A percentile compares a stretch with the other conserved stretches of the same genome.
These are phyloP conservation scores for Volvox reticuliferus DNA, from an alignment of 139 green algal species.

Conservation along the genomic window DNA sequence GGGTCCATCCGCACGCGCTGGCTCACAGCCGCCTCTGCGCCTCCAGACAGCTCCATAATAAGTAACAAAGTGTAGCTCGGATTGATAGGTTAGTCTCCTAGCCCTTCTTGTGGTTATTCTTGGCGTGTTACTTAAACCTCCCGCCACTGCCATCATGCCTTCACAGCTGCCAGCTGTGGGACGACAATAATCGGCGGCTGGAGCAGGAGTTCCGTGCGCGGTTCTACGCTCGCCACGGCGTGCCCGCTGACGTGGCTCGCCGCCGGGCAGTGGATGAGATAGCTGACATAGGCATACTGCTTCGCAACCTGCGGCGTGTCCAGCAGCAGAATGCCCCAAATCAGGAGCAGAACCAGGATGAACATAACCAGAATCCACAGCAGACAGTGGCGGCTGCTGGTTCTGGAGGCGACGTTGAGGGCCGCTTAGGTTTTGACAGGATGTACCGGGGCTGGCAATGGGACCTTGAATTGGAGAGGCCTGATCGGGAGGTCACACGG, in stretches of 20 bases:
- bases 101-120: too few species aligned
- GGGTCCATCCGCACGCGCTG: too few species aligned
- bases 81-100: too few species aligned
- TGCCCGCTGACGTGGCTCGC: not conserved
- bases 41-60: too few species aligned
- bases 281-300: not conserved
- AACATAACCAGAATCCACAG: not conserved
- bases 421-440: not conserved
- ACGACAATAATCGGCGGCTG: constrained; percentile 36
- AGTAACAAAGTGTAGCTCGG: too few species aligned
- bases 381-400: not conserved
- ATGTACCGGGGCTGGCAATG: not conserved
- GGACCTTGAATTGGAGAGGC: not conserved
- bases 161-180: constrained; percentile 33
- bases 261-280: constrained; percentile 26
- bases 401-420: not conserved
- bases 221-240: not conserved
- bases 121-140: not conserved
- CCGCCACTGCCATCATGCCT: not conserved
- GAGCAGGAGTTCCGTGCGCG: constrained; percentile 12
- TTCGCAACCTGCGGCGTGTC: not conserved
- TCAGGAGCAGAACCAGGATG: not conserved
- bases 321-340: not conserved
- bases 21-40: too few species aligned
- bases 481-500: not conserved